Evolutionary conservation across 2,329 filamentous ascomycete species (phyloP), one percentile per base, ranked within the genome.

Genomic region (Fusarium mundagurra): DNA sequence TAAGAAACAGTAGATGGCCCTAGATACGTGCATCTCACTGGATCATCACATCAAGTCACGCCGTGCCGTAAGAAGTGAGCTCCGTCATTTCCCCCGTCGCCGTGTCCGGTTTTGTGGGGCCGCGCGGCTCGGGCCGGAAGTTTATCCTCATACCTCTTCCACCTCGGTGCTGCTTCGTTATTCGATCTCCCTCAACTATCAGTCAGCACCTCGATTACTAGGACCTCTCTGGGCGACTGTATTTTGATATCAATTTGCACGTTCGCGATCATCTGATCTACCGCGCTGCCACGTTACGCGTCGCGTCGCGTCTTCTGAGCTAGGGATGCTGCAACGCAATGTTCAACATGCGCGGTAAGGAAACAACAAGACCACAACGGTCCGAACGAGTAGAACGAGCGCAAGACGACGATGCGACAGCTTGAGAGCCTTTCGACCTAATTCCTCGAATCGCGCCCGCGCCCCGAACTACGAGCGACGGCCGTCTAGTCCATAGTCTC

Each of bases 171-270:
- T 41, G 39, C 22, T 41, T n/a, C 20, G 12, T 33, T 16, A 34
- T 4, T 34, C 13, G 33, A 34, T 36, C 34, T 16, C 3, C 34
- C 34, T 17, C 16, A n/a, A 1, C 41, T 6, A 10, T 7, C 22
- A 41, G 39, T 22, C 13, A 8, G 39, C 13, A 16, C 14, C 22
- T 16, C 17, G 14, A 5, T 11, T 5, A 24, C 4, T 43, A 3
- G 9, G 5, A 17, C 6, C 16, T 6, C n/a, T 24, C n/a, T 11
- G 1, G 9, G 41, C 0, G 9, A 24, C 14, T 12, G 4, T 8
- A 8, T 1, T 36, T 8, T 3, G 5, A 36, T 14, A 17, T 24
- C 14, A 43, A 11, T 17, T 8, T 11, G 0, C 17, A 43, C 3
- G 9, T 12, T 12, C 4, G 6, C 41, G 6, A 17, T 24, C 4